A percentile compares a stretch with the other conserved stretches of the same genome.
Evolutionary conservation across 179 eudicot species (phyloP).

Genomic region (Heliamphora ciliata): DNA sequence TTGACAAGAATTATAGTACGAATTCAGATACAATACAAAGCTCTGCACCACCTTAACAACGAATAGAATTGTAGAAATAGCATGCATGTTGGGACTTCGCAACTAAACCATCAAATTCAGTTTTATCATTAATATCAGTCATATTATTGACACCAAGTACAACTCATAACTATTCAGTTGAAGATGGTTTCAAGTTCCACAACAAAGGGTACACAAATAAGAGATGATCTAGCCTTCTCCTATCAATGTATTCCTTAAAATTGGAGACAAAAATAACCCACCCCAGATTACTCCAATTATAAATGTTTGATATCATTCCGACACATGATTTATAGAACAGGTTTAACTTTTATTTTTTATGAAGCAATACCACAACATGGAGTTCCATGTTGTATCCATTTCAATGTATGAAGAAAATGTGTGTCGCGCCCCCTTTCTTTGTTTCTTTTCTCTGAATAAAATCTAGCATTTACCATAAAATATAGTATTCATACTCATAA

Average conservation of each 20-base stretch:
- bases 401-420: not conserved
- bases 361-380: not conserved
- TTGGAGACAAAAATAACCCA: not conserved
- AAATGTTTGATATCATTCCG: not conserved
- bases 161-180: not conserved
- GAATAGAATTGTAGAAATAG: no score
- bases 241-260: not conserved
- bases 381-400: not conserved
- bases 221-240: not conserved
- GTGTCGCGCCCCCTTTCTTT: not conserved
- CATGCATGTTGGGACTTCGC: not conserved
- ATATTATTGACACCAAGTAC: not conserved
- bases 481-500: not conserved
- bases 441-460: not conserved
- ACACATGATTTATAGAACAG: not conserved
- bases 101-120: not conserved
- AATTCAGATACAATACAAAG: no score
- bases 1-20: no score
- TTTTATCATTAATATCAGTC: not conserved
- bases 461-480: not conserved
- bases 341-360: not conserved
- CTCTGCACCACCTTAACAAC: no score
- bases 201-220: not conserved
- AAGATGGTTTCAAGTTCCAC: not conserved
- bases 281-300: not conserved